Evolutionary conservation across 1,139 yeast genomes (phyloP).

Genomic region (Scheffersomyces lignicola): DNA sequence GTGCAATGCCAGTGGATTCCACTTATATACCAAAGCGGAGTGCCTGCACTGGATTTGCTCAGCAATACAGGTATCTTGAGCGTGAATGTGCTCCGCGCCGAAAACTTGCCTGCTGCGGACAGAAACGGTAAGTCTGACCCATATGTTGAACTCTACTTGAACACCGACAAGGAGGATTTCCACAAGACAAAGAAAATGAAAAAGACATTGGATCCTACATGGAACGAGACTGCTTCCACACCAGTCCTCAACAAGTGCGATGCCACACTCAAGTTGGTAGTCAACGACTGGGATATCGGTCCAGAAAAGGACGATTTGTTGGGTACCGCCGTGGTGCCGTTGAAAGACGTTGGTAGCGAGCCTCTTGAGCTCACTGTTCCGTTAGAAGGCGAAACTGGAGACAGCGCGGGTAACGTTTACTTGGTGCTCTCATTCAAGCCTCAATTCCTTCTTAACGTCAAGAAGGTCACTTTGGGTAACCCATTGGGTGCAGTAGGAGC

Average conservation of each 20-base stretch:
- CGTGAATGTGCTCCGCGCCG: slow-evolving; percentile 65
- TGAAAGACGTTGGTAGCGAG: slow-evolving; percentile 56
- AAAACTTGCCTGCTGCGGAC: slow-evolving; percentile 79
- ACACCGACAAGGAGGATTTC: slow-evolving; percentile 57
- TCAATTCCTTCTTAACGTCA: slow-evolving; percentile 56
- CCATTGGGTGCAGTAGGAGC: slow-evolving; percentile 30
- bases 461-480: slow-evolving; percentile 39
- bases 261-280: slow-evolving; percentile 56
- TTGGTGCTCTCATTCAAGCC: slow-evolving; percentile 68
- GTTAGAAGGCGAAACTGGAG: slow-evolving; percentile 56
- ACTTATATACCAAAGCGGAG: slow-evolving; percentile 47
- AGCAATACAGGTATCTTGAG: slow-evolving; percentile 73
- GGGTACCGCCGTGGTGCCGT: slow-evolving; percentile 63
- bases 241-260: slow-evolving; percentile 61
- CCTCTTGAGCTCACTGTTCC: slow-evolving; percentile 52
- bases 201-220: slow-evolving; percentile 83
- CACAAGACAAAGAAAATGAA: slow-evolving; percentile 78
- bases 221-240: slow-evolving; percentile 67
- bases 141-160: slow-evolving; percentile 64
- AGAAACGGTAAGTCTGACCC: slow-evolving; percentile 94
- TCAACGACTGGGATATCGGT: slow-evolving; percentile 92
- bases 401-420: slow-evolving; percentile 62
- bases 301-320: slow-evolving; percentile 78
- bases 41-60: slow-evolving; percentile 76
- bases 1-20: slow-evolving; percentile 83